These are phyloP conservation scores for Coprinopsis cinerea DNA, from an alignment of 768 basidiomycete genomes.

Conservation along the genomic window DNA sequence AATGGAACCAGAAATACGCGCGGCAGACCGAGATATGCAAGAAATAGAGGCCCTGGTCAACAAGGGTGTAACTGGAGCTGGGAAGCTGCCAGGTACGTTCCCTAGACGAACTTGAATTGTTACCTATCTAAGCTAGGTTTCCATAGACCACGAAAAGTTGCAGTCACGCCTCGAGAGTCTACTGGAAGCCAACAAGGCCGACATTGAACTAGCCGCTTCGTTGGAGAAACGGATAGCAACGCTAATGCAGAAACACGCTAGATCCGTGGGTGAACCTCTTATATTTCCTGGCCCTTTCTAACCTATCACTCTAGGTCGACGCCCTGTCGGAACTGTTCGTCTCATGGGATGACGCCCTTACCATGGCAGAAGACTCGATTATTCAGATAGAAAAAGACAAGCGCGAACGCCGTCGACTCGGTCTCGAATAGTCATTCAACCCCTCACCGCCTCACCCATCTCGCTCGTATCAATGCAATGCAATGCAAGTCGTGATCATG, in stretches of 20 bases:
- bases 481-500: too few species aligned
- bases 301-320: slow-evolving; percentile 51
- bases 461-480: too few species aligned
- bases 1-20: slow-evolving; percentile 80
- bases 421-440: slow-evolving; percentile 45
- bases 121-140: background rate
- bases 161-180: slow-evolving; percentile 64
- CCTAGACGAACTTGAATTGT: background rate
- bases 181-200: slow-evolving; percentile 52
- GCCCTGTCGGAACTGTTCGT: slow-evolving; percentile 80
- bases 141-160: slow-evolving; percentile 54
- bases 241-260: slow-evolving; percentile 65
- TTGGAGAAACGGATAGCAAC: slow-evolving; percentile 62
- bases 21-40: slow-evolving; percentile 74
- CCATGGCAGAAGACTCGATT: slow-evolving; percentile 59
- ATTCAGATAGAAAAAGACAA: slow-evolving; percentile 53
- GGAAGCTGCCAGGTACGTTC: slow-evolving; percentile 54
- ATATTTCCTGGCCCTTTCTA: background rate
- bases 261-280: slow-evolving; percentile 48
- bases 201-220: slow-evolving; percentile 45
- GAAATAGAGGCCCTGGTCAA: slow-evolving; percentile 69
- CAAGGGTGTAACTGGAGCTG: slow-evolving; percentile 67
- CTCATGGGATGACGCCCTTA: slow-evolving; percentile 74
- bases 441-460: too few species aligned
- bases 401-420: slow-evolving; percentile 54